Conservation (phyloP, 164 flowering plant species). For the Stephania cephalantha region DNA sequence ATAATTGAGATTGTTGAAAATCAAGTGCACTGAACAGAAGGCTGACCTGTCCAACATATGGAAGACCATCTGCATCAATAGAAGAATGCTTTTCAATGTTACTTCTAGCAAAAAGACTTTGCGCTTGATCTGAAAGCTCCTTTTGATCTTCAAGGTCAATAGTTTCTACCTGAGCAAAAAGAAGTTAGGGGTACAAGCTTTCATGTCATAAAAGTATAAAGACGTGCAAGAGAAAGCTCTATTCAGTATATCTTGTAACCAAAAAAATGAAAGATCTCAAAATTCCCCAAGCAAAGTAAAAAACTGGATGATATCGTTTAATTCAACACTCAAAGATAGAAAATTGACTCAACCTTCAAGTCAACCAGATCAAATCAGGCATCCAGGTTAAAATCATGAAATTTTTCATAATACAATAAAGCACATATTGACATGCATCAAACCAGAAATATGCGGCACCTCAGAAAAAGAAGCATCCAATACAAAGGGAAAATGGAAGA, state of each 20-base stretch:
- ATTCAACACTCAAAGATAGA: background rate
- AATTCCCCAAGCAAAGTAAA: background rate
- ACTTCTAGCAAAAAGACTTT: constrained; percentile 51
- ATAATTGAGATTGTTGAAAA: background rate
- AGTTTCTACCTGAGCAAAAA: constrained; percentile 60
- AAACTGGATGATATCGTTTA: background rate
- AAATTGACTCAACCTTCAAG: too few relatives aligned
- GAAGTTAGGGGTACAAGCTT: background rate
- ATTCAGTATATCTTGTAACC: too few relatives aligned
- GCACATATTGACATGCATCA: too few relatives aligned
- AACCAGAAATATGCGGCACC: too few relatives aligned
- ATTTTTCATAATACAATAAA: too few relatives aligned
- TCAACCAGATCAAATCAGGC: too few relatives aligned
- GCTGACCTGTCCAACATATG: constrained; percentile 83
- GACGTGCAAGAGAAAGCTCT: background rate
- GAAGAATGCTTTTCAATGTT: constrained; percentile 30
- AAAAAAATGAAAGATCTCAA: background rate
- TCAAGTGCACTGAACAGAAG: background rate
- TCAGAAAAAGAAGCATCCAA: too few relatives aligned
- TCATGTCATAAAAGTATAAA: background rate
- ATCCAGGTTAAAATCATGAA: too few relatives aligned
- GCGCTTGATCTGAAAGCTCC: constrained; percentile 29
- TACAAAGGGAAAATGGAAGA: too few relatives aligned
- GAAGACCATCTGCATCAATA: constrained; percentile 90
- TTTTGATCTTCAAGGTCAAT: constrained; percentile 57